Evolutionary conservation across 768 basidiomycete species (phyloP), one percentile per base, ranked within the genome.

Genomic region (Kondoa subrosea): DNA sequence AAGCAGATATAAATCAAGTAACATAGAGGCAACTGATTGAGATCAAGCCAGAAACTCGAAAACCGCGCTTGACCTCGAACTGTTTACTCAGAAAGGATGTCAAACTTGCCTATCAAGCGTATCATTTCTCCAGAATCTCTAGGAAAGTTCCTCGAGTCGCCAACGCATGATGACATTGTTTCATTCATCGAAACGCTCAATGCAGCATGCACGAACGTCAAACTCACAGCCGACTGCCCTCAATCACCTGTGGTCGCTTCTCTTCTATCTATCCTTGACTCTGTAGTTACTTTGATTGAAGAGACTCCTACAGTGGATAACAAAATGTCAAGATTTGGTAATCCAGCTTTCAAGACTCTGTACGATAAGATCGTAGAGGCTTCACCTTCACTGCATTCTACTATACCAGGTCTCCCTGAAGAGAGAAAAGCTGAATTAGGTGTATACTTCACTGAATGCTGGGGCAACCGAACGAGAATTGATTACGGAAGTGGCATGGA

Each of bases 401-500:
- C 74, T 1, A 73, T 91, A 8, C 83, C 85, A 0, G 80, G 80
- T 3, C 76, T 91, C 1, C 83, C 85, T 0, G 61, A 73, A 1
- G 83, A 83, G 2, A 82, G 85, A 0, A 80, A 84, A 2, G 74
- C 79, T 2, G 93, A 96, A 75, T 77, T 95, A 2, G 82, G 85
- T 1, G 81, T 80, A 0, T 99, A 97, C 76, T 87, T 97, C 74
- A 78, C 80, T 40, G 89, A 92, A 75, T 78, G 85, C 17, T 97
- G 92, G 92, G 95, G 95, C 0, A 95, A 88, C 76, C 80, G 87
- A 31, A 83, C 86, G 61, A 81, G 95, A 8, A 91, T 99, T 66
- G 95, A 99, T 77, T 99, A 99, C 77, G 95, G 95, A n/a, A 95
- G 91, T 73, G 95, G 95, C 16, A 97, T 97, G 93, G 95, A 99